Conservation (phyloP, 164 flowering plant species). For the Macadamia tetraphylla region DNA sequence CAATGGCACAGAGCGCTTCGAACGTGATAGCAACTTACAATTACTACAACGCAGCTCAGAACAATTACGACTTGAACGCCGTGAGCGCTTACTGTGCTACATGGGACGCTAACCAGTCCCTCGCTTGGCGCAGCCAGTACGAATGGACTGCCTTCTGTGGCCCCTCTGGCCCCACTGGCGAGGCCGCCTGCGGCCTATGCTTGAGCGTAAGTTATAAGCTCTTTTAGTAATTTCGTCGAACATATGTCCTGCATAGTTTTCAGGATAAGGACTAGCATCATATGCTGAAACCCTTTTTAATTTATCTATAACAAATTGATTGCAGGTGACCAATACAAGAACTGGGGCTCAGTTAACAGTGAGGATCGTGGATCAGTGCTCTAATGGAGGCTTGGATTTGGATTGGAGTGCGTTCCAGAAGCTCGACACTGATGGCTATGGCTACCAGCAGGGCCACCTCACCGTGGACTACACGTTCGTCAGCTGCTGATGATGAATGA, state of each 20-base stretch:
- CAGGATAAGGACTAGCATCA: too few species aligned
- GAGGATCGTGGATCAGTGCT: conserved; percentile 76
- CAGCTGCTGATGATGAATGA: conserved; percentile 16
- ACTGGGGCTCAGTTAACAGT: conserved; percentile 47
- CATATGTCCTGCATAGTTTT: too few species aligned
- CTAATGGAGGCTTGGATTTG: conserved; percentile 77
- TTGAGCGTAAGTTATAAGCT: conserved; percentile 25
- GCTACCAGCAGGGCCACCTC: conserved; percentile 43
- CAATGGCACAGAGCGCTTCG: conserved; percentile 13
- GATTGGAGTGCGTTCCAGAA: conserved; percentile 41
- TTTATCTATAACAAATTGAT: background rate
- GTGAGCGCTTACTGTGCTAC: conserved; percentile 36
- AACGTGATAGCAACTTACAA: conserved; percentile 26
- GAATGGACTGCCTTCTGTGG: conserved; percentile 67
- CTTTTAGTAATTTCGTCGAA: background rate
- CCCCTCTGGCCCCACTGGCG: conserved; percentile 41
- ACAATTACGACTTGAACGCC: conserved; percentile 14
- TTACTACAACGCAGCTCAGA: conserved; percentile 17
- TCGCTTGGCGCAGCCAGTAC: conserved; percentile 43
- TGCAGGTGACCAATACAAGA: conserved; percentile 56
- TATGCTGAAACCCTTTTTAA: too few species aligned
- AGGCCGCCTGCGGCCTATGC: conserved; percentile 48
- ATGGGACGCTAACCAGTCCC: conserved; percentile 47
- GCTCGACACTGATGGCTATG: conserved; percentile 55
- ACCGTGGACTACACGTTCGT: conserved; percentile 55